These are phyloP conservation scores for Botrytis fabae DNA, from an alignment of 2,329 filamentous ascomycete genomes.

Conservation along the genomic window DNA sequence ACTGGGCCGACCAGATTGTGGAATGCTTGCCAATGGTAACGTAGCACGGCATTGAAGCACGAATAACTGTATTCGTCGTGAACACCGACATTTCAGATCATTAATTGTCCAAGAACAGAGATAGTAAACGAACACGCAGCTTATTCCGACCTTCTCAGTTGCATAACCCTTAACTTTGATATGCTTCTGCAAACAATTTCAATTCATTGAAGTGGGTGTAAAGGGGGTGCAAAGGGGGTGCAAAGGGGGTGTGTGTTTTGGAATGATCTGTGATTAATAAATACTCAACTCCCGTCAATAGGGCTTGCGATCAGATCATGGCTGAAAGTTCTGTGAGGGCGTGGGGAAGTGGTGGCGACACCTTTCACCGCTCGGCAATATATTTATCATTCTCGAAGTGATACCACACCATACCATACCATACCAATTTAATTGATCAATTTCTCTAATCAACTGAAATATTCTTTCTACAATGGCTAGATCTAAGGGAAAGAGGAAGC, in stretches of 20 bases:
- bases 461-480: constrained; percentile 44
- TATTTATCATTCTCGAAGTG: background rate
- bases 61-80: constrained; percentile 3
- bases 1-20: background rate
- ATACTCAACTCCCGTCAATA: background rate
- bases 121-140: background rate
- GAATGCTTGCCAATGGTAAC: background rate
- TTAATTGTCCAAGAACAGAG: background rate
- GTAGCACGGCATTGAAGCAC: background rate
- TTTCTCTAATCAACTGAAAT: background rate
- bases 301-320: background rate
- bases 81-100: background rate
- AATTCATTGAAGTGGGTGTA: background rate
- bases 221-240: too few relatives aligned
- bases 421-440: background rate
- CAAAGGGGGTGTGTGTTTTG: background rate
- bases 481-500: constrained; percentile 50
- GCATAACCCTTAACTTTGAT: background rate
- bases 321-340: background rate
- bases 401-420: background rate
- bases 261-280: background rate
- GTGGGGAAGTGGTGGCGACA: constrained; percentile 8
- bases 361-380: constrained; percentile 13
- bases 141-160: background rate
- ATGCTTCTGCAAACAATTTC: background rate